A percentile compares a stretch with the other conserved stretches of the same genome.
These are phyloP conservation scores for Mrakia blollopis DNA, from an alignment of 768 basidiomycete genomes.

Conservation along the genomic window DNA sequence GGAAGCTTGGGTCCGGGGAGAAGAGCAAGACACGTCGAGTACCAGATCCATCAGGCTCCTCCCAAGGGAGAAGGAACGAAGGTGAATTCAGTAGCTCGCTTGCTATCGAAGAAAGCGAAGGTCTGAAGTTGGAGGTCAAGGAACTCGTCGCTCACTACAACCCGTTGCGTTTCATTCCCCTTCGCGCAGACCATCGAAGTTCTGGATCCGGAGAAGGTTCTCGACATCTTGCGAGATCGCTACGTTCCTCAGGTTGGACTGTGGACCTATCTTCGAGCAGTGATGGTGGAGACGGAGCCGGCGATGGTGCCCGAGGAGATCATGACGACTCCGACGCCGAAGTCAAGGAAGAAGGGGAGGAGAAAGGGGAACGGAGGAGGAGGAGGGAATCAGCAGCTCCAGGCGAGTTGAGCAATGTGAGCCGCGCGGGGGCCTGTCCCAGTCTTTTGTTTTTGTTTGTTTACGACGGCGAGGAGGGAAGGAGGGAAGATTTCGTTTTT, in stretches of 20 bases:
- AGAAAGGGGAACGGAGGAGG: background rate
- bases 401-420: too few species aligned
- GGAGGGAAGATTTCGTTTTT: too few species aligned
- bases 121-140: too few species aligned
- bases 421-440: too few species aligned
- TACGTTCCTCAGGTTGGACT: background rate
- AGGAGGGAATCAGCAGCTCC: background rate
- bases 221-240: background rate
- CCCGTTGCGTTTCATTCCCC: too few species aligned
- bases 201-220: background rate
- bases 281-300: background rate
- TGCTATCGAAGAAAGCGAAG: too few species aligned
- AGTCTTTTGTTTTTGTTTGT: too few species aligned
- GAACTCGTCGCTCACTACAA: too few species aligned
- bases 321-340: background rate
- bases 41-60: constrained; percentile 2
- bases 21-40: background rate
- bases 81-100: too few species aligned
- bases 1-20: background rate
- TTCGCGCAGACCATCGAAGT: background rate
- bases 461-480: too few species aligned
- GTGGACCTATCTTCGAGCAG: background rate
- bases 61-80: background rate
- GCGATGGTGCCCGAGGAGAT: background rate
- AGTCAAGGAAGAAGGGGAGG: background rate